A percentile compares a stretch with the other conserved stretches of the same genome.
Evolutionary conservation across 2,329 filamentous ascomycete genomes (phyloP).

Genomic region (Ophiostoma ulmi): DNA sequence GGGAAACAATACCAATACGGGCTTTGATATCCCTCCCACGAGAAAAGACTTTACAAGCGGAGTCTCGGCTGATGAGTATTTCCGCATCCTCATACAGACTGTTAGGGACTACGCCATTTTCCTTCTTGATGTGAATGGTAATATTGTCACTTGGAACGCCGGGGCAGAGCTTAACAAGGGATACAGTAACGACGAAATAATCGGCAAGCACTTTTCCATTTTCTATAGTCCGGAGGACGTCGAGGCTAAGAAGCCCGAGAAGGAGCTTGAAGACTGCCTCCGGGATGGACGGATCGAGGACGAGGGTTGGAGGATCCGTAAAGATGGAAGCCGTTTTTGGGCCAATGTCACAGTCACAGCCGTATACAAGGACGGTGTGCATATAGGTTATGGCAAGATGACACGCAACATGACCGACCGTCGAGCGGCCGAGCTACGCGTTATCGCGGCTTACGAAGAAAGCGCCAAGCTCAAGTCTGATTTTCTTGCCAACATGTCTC

Average conservation of each 20-base stretch:
- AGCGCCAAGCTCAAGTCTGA: slow-evolving; percentile 58
- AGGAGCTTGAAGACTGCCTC: slow-evolving; percentile 48
- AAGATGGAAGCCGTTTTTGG: slow-evolving; percentile 56
- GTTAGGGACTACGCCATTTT: slow-evolving; percentile 61
- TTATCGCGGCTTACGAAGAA: slow-evolving; percentile 56
- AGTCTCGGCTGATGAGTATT: slow-evolving; percentile 40
- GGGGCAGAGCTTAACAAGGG: slow-evolving; percentile 54
- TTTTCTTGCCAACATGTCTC: slow-evolving; percentile 59
- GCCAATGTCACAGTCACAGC: slow-evolving; percentile 57
- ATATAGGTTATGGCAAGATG: slow-evolving; percentile 55
- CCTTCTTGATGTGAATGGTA: slow-evolving; percentile 52
- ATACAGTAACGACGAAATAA: slow-evolving; percentile 49
- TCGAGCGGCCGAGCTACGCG: slow-evolving; percentile 48
- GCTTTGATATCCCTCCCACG: not conserved
- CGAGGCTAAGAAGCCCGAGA: slow-evolving; percentile 44
- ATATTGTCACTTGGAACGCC: slow-evolving; percentile 54
- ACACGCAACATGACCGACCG: slow-evolving; percentile 54
- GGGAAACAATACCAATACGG: not conserved
- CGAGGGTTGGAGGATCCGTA: slow-evolving; percentile 55
- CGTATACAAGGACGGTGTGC: slow-evolving; percentile 47
- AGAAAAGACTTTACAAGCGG: not conserved
- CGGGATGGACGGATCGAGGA: slow-evolving; percentile 53
- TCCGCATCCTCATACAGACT: slow-evolving; percentile 56
- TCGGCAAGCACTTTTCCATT: slow-evolving; percentile 54
- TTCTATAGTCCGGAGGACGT: slow-evolving; percentile 53